Percentiles rank a stretch among this genome's conserved stretches.
Evolutionary conservation across 768 basidiomycete species (phyloP).

Genomic region (Boletus rex-veris): DNA sequence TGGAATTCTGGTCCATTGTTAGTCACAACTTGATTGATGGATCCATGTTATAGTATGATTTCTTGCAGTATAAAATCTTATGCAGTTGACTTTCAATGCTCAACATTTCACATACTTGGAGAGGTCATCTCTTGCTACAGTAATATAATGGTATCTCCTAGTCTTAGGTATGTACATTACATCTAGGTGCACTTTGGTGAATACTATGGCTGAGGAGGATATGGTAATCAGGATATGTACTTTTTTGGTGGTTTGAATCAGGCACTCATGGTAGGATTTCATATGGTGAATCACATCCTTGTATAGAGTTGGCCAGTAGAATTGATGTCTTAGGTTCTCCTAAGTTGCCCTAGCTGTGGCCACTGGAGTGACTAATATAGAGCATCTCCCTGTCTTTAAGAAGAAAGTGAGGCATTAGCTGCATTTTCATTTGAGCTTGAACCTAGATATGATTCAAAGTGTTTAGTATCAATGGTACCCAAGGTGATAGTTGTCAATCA

Average conservation of each 20-base stretch:
- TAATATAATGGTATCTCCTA: neutral
- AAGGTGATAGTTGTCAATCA: too few species aligned
- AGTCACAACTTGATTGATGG: neutral
- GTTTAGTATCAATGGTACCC: too few species aligned
- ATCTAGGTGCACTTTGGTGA: neutral
- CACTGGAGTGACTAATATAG: too few species aligned
- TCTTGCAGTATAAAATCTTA: neutral
- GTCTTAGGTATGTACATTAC: neutral
- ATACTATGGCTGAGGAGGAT: neutral
- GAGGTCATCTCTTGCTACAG: neutral
- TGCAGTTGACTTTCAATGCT: neutral
- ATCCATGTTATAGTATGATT: neutral
- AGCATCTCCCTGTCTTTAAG: too few species aligned
- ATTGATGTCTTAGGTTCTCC: too few species aligned
- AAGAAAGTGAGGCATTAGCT: too few species aligned
- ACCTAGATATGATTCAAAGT: too few species aligned
- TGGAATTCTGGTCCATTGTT: neutral
- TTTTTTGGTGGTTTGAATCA: neutral
- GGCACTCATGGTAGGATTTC: neutral
- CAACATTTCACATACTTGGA: neutral
- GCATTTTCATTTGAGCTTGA: too few species aligned
- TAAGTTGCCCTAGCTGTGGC: too few species aligned
- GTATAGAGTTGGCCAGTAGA: neutral
- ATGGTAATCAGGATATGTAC: neutral
- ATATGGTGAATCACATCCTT: neutral